Evolutionary conservation across 345 rosid genomes (phyloP), one percentile per base, ranked within the genome.

Genomic region (Gossypioides kirkii): DNA sequence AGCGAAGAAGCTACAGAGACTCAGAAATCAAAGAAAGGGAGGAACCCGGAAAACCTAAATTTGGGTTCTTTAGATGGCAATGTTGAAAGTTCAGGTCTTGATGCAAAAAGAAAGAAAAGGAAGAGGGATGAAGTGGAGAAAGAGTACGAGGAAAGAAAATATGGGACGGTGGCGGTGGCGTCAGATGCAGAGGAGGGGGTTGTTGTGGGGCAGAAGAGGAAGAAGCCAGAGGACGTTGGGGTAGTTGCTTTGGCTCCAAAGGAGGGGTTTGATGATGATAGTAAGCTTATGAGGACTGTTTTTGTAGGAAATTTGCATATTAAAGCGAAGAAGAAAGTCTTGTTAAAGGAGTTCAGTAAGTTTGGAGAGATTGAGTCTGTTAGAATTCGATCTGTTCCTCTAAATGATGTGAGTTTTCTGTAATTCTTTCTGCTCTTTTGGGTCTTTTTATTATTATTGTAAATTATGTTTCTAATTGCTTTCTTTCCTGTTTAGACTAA

Each of bases 251-350:
- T 85, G 87, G 84, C 79, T 66, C 77, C 83, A 0, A 86, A 85
- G 49, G 97, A 88, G 77, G 95, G 96, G 0, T 96, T 91, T 73
- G 99, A 96, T 59, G 98, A 93, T 53, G 98, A 96, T 73, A 82
- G 70, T 46, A 96, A 91, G 92, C 87, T 96, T 50, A 77, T 87
- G 78, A 91, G 96, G 85, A 96, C 99, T 43, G 90, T 96, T 47
- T 96, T 93, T 88, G 89, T 91, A 18, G 99, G 99, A 72, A 96
- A 96, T 74, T 77, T 96, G 81, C 95, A 98, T 0, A 65, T 90
- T 81, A 91, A 90, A 81, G 73, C 87, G 10, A 93, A 93, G 91
- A 96, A 90, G 84, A 96, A 90, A 76, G 75, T 78, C 0, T 73
- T 95, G 67, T 54, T 87, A 62, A 90, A 89, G 84, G 97, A 90